A percentile compares a stretch with the other conserved stretches of the same genome.
Conservation (phyloP, 148 eudicot genomes). For the Rhododendron vialii region DNA sequence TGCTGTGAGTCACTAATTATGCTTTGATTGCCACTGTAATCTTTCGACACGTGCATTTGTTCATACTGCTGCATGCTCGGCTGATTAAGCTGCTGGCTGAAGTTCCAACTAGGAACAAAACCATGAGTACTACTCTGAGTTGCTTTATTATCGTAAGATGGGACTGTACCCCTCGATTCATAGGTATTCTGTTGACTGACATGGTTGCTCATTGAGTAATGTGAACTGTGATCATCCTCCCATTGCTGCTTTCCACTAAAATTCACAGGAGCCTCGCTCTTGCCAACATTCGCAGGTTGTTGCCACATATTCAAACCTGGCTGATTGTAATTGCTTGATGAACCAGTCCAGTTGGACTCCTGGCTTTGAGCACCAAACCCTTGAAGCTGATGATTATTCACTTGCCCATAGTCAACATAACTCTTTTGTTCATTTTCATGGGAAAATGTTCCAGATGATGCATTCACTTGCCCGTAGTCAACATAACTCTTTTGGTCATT, state of each 20-base stretch:
- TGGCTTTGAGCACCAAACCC: conserved; percentile 26
- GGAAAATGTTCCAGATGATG: conserved; percentile 17
- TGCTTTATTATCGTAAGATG: conserved; percentile 22
- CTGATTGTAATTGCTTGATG: conserved; percentile 38
- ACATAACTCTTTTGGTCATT: conserved; percentile 23
- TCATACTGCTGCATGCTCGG: conserved; percentile 34
- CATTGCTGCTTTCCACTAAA: conserved; percentile 25
- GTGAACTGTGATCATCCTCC: conserved; percentile 22
- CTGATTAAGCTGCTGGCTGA: conserved; percentile 37
- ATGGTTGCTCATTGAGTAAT: conserved; percentile 16
- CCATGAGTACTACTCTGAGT: conserved; percentile 27
- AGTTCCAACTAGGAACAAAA: conserved; percentile 38
- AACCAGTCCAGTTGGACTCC: conserved; percentile 23
- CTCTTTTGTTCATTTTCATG: conserved; percentile 21
- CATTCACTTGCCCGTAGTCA: conserved; percentile 25
- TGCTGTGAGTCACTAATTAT: conserved; percentile 36
- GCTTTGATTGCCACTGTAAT: conserved; percentile 34
- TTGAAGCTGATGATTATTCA: conserved; percentile 22
- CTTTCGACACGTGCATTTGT: conserved; percentile 29
- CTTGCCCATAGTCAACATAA: conserved; percentile 28
- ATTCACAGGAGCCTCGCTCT: conserved; percentile 21
- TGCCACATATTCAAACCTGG: conserved; percentile 37
- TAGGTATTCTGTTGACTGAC: conserved; percentile 25
- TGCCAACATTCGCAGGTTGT: conserved; percentile 32
- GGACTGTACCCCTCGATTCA: conserved; percentile 20